These are phyloP conservation scores for Lotmaria passim DNA, from an alignment of 208 protist genomes.

Conservation along the genomic window DNA sequence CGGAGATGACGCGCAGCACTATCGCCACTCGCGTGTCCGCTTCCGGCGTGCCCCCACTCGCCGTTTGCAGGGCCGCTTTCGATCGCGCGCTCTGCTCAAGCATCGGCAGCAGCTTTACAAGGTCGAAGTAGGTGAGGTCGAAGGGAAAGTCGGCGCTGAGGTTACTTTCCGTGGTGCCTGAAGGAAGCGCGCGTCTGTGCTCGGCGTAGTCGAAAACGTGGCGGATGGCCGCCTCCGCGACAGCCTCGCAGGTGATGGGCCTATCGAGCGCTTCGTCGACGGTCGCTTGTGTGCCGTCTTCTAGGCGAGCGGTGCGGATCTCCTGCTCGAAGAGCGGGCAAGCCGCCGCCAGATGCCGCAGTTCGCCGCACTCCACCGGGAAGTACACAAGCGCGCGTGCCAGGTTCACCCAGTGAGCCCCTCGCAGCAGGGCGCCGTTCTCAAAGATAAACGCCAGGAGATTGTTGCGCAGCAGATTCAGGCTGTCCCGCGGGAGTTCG, in stretches of 20 bases:
- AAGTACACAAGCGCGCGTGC: conserved; percentile 81
- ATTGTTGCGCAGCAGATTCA: conserved; percentile 65
- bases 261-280: not conserved
- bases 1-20: conserved; percentile 28
- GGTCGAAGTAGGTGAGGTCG: conserved; percentile 22
- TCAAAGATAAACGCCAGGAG: conserved; percentile 71
- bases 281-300: not conserved
- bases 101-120: conserved; percentile 55
- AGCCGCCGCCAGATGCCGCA: conserved; percentile 8
- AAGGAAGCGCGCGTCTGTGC: conserved; percentile 1
- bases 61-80: no score
- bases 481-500: conserved; percentile 53
- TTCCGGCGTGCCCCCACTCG: not conserved
- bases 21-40: conserved; percentile 14
- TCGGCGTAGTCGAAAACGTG: conserved; percentile 39
- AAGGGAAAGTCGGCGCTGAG: conserved; percentile 21
- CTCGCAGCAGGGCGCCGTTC: conserved; percentile 68
- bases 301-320: not conserved
- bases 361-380: conserved; percentile 43
- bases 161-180: not conserved
- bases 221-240: conserved; percentile 24
- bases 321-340: conserved; percentile 32
- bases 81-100: no score
- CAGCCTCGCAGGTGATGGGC: conserved; percentile 22
- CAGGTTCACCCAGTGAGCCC: conserved; percentile 84